A percentile compares a stretch with the other conserved stretches of the same genome.
These are phyloP conservation scores for Microbotryum silenes-acaulis DNA, from an alignment of 1,284 basidiomycete species.

Conservation along the genomic window DNA sequence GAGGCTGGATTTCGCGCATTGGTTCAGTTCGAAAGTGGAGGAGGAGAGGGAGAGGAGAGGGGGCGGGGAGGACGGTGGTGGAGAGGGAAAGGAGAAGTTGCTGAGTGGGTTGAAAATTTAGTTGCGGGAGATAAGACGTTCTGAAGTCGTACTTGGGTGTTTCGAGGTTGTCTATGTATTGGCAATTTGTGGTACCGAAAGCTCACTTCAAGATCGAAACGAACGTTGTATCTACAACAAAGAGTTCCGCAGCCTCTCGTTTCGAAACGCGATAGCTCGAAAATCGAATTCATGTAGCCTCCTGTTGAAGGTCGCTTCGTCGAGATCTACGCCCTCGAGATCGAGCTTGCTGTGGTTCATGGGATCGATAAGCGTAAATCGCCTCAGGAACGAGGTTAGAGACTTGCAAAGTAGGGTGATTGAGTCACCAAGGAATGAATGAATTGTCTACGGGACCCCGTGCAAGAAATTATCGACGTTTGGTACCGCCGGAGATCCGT, in stretches of 20 bases:
- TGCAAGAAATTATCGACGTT: too few relatives aligned
- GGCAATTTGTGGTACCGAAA: too few relatives aligned
- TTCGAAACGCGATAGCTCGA: neutral
- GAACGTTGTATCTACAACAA: neutral
- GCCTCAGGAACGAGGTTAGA: too few relatives aligned
- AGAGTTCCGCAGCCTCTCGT: neutral
- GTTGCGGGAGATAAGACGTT: neutral
- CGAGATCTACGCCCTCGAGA: too few relatives aligned
- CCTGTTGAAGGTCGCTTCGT: too few relatives aligned
- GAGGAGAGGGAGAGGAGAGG: neutral
- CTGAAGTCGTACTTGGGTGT: neutral
- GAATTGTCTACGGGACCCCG: too few relatives aligned
- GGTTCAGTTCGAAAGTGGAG: neutral
- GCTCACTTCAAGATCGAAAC: neutral
- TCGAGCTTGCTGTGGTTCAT: too few relatives aligned
- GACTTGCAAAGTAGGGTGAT: too few relatives aligned
- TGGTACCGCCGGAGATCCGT: too few relatives aligned
- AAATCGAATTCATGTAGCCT: too few relatives aligned
- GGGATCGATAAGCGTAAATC: too few relatives aligned
- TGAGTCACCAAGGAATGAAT: too few relatives aligned
- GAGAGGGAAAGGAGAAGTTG: neutral
- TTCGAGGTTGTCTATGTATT: neutral
- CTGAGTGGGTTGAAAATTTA: neutral
- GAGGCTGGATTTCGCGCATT: constrained; percentile 1
- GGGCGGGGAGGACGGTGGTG: neutral